phyloP scores from a whole-genome alignment of 495 filamentous ascomycete species.

The Penicillium diatomitis region DNA sequence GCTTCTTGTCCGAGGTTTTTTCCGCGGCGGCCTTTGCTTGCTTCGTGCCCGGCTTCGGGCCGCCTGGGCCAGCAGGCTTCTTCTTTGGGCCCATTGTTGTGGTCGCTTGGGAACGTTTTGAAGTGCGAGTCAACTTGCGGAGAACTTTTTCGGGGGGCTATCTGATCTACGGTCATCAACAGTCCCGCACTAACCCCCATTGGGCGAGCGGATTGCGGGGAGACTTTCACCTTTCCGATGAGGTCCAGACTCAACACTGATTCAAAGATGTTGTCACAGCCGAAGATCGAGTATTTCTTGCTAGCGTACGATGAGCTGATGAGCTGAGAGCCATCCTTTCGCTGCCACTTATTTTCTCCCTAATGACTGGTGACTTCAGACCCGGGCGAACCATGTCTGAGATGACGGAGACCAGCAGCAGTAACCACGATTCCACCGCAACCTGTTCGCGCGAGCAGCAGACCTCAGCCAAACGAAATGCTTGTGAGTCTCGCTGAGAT shows the following conservation, averaged over 20 bases:
- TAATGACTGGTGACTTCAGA: background rate
- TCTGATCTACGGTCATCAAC: constrained; percentile 5
- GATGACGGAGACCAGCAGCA: background rate
- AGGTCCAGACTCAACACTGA: too few species aligned
- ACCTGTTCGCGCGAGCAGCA: background rate
- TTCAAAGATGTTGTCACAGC: too few species aligned
- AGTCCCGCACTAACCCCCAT: constrained; percentile 30
- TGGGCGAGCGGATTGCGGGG: constrained; percentile 18
- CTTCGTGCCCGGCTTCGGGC: constrained; percentile 37
- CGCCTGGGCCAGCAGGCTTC: constrained; percentile 32
- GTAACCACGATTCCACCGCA: background rate
- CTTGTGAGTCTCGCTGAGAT: constrained; percentile 26
- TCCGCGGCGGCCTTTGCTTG: constrained; percentile 36
- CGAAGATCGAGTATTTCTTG: too few species aligned
- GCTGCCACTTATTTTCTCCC: background rate
- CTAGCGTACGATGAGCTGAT: too few species aligned
- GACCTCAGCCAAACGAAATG: constrained; percentile 30
- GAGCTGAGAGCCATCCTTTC: background rate
- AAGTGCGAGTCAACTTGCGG: background rate
- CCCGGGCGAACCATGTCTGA: constrained; percentile 3
- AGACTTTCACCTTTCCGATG: constrained; percentile 2
- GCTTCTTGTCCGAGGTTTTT: constrained; percentile 27
- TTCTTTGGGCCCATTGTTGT: constrained; percentile 36
- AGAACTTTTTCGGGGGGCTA: constrained; percentile 3
- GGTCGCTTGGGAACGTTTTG: background rate